Evolutionary conservation across 2,329 filamentous ascomycete species (phyloP).

Genomic region (Colletotrichum lentis): DNA sequence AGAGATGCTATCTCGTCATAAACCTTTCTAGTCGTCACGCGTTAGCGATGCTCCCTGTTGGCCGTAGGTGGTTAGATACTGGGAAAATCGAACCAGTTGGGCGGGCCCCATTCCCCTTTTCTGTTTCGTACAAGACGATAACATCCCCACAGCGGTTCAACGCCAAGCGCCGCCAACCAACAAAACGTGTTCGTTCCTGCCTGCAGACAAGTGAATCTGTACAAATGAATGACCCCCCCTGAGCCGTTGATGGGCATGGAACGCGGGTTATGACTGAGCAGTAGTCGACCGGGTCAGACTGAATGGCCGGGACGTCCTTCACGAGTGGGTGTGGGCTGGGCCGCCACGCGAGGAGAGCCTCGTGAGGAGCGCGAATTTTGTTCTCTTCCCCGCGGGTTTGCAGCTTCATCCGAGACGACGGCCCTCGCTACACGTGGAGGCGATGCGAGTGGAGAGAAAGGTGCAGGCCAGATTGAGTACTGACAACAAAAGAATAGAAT

Average conservation of each 20-base stretch:
- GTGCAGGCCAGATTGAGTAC: not conserved
- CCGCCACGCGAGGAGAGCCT: not conserved
- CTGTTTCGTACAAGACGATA: too few species aligned
- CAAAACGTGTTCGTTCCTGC: not conserved
- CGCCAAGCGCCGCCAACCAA: not conserved
- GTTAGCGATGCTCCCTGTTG: too few species aligned
- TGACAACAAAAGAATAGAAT: not conserved
- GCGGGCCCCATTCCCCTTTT: not conserved
- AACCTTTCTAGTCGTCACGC: too few species aligned
- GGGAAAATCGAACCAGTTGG: not conserved
- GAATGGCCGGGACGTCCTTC: not conserved
- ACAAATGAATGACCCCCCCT: not conserved
- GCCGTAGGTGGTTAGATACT: not conserved
- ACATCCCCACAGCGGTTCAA: not conserved
- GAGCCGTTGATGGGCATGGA: not conserved
- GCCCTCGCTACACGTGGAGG: too few species aligned
- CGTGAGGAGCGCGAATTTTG: not conserved
- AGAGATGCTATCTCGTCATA: too few species aligned
- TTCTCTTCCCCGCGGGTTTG: not conserved
- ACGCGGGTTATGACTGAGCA: too few species aligned
- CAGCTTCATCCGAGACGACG: too few species aligned
- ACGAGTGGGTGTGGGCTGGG: not conserved
- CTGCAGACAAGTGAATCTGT: not conserved
- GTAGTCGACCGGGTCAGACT: not conserved
- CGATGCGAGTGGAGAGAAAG: too few species aligned